Evolutionary conservation across 2,329 filamentous ascomycete species (phyloP), one percentile per base, ranked within the genome.

Genomic region (Diaporthe ilicicola): DNA sequence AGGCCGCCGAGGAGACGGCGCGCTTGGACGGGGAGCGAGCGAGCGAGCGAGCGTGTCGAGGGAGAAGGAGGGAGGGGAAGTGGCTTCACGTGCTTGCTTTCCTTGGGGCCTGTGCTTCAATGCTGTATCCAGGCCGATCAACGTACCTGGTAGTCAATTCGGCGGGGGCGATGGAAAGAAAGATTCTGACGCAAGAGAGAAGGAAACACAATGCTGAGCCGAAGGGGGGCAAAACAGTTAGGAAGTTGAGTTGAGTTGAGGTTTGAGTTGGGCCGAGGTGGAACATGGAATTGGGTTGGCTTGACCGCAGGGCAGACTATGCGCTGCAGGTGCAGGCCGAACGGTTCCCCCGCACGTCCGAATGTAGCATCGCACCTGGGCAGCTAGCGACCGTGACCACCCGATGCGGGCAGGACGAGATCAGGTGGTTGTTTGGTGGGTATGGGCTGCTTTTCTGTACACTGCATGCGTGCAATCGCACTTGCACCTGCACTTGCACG

Each of bases 271-370:
- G 37, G 37, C 37, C 13, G 37, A 34, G 32, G 37, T 39, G 9
- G 37, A 39, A 27, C n/a, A n/a, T n/a, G n/a, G n/a, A n/a, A n/a
- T n/a, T n/a, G n/a, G n/a, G n/a, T 15, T 19, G 48, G 6, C 34
- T 17, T 59, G 37, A 24, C 37, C 10, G 55, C 55, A 44, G 22
- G 22, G 24, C 17, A 15, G 32, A 34, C 32, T 34, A 34, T 22
- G 37, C 22, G 55, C 24, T 48, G 27, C 39, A 32, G n/a, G 27
- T 46, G 27, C 56, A 32, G 42, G 39, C 39, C 56, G n/a, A 27
- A 12, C 34, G 34, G 44, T n/a, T 46, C 42, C 56, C 56, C 56
- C 56, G 56, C 56, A 46, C 56, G 56, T n/a, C 56, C 42, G 55
- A 44, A 59, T 24, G 24, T 22, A 46, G 39, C 56, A 32, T 62